Percentiles rank a stretch among this genome's conserved stretches.
Conservation (phyloP, 441 rosid species). For the Populus tomentosa region DNA sequence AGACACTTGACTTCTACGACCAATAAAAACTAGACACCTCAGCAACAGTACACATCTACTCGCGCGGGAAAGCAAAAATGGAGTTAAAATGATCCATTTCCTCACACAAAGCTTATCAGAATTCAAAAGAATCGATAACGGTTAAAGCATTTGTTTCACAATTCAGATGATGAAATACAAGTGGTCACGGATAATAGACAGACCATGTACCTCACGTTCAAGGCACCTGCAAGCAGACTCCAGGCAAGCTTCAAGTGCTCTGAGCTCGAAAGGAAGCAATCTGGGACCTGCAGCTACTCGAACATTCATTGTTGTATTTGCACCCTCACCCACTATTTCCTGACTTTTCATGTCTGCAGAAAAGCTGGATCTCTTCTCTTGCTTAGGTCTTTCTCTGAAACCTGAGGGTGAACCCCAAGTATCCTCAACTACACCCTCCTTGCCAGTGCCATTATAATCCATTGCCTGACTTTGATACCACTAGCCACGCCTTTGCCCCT, state of each 20-base stretch:
- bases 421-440: background rate
- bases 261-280: slow-evolving; percentile 39
- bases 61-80: too few species aligned
- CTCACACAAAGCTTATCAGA: too few species aligned
- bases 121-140: background rate
- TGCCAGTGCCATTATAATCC: background rate
- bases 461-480: slow-evolving; percentile 30
- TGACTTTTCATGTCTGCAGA: background rate
- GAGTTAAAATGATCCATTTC: too few species aligned
- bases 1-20: too few species aligned
- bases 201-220: slow-evolving; percentile 36
- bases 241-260: slow-evolving; percentile 53
- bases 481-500: slow-evolving; percentile 37
- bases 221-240: slow-evolving; percentile 50
- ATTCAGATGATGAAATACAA: background rate
- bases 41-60: too few species aligned
- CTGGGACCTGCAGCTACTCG: slow-evolving; percentile 15
- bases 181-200: background rate
- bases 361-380: too few species aligned
- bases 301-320: background rate
- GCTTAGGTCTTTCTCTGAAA: background rate
- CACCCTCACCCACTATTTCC: background rate
- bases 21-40: too few species aligned
- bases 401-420: background rate
- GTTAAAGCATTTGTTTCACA: background rate